Percentiles rank a stretch among this genome's conserved stretches.
These are phyloP conservation scores for Rhododendron molle DNA, from an alignment of 148 eudicot species.

Conservation along the genomic window DNA sequence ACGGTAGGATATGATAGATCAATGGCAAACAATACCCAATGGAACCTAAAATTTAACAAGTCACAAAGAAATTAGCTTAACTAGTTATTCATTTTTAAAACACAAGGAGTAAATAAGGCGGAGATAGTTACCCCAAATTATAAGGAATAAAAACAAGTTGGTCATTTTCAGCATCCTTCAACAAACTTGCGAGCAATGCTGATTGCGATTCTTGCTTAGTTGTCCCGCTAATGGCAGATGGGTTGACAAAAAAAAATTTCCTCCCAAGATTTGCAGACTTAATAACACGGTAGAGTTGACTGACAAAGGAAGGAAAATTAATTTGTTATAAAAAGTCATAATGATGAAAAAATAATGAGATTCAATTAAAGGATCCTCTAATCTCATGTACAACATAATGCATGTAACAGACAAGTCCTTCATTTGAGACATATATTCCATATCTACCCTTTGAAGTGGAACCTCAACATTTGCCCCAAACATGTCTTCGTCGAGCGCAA, in stretches of 20 bases:
- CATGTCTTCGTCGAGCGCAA: no score
- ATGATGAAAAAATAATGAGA: no score
- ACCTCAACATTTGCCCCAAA: neutral
- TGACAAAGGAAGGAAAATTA: no score
- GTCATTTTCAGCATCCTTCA: neutral
- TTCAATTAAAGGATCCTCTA: no score
- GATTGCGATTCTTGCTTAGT: no score
- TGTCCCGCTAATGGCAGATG: neutral
- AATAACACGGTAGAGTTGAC: neutral
- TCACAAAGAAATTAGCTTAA: no score
- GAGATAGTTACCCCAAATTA: neutral
- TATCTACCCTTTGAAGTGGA: neutral
- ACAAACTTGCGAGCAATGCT: no score
- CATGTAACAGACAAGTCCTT: neutral
- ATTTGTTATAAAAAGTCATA: no score
- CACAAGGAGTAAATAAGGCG: no score
- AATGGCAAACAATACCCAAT: neutral
- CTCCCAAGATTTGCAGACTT: neutral
- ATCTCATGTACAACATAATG: neutral
- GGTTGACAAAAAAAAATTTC: neutral
- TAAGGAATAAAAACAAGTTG: neutral
- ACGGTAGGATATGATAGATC: neutral
- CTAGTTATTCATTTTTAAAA: no score
- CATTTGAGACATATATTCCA: neutral
- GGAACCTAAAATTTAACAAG: no score